Base-by-base conservation (phyloP, 129 eudicot species). In the Glebionis coronaria region DNA sequence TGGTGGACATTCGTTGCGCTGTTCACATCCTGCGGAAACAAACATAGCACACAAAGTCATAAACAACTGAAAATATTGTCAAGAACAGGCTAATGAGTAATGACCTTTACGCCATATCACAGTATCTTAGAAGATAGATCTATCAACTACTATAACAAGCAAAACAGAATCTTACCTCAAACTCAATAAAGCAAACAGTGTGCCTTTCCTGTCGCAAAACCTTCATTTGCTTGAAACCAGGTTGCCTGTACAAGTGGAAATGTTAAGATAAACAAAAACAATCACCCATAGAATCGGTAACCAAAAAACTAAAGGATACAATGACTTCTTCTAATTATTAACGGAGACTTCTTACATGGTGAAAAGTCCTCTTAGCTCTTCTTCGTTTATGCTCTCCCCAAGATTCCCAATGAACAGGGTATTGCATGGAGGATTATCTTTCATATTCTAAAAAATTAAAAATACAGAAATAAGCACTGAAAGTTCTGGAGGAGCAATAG, bases 401-500 rank as follows among this genome's bases (percentile, higher is more conserved):
- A 93, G 97, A 74, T 93, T 93, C 70, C 99, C 99, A 67, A 89
- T 89, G 71, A 93, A 93, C 54, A 93, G 77, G 51, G 99, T 93
- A 65, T 93, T 93, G 87, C 99, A 93, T 16, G 99, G 99, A 73
- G 99, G 99, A 82, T 93, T 89, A 60, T 93, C 99, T 75, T 93
- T 89, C 11, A 80, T 86, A 76, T 93, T 93, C 99, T 93, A 57
- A 23, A 35, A 75, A 74, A 65, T 31, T 40, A 78, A 78, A 54
- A 51, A 68, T 23, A 69, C 3, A 51, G 29, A 54, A 64, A 53
- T 64, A 19, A 73, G 65, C 61, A 63, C 65, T 13, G 65, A 44
- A 63, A 53, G 49, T 63, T 63, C 57, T 27, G 49, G 4, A 73
- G 42, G 42, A 35, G 1, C 42, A 35, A 42, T 20, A 40, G 11